Base-by-base conservation (phyloP, 805 yeast species). In the Soucietia sequanensis region DNA sequence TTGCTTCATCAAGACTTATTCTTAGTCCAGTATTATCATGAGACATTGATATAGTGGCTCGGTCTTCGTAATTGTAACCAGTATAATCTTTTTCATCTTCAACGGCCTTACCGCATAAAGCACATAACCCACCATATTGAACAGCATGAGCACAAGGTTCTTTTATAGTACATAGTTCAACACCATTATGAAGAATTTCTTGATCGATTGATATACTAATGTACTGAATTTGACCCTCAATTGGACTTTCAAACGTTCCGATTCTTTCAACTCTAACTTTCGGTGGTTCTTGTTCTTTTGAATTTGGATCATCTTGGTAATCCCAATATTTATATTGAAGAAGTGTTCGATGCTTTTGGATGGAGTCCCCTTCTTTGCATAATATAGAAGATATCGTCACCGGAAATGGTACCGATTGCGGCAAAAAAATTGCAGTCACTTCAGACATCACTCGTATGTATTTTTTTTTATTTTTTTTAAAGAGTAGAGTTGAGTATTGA, bases 91-190 rank as follows among this genome's bases (percentile, higher is more conserved):
- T 70, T 32, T 78, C 82, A 41, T 68, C 73, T 33, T 75, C 83
- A 7, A 93, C 74, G 6, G 85, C 76, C 38, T 78, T 78, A 5
- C 98, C 98, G 58, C 99, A 91, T 14, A 87, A 60, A 0, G 96
- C 97, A 65, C 99, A 91, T 27, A 91, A 70, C 0, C 98, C 98
- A 10, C 95, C 96, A 53, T 83, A 93, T 47, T 93, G 97, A 18
- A 93, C 89, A 1, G 91, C 78, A 60, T 93, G 99, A 9, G 87
- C 72, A 52, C 99, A 93, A 0, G 95, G 88, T 54, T 95, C 97
- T 27, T 66, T 60, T 11, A 91, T 70, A 26, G 68, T 63, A 19
- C 80, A 70, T 10, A 91, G 63, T 3, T 65, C 65, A 6, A 54
- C 49, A 3, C 64, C 65, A 17, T 55, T 37, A 36, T 75, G 76